Evolutionary conservation across 2,329 filamentous ascomycete genomes (phyloP), one percentile per base, ranked within the genome.

Genomic region (Diplodia intermedia): DNA sequence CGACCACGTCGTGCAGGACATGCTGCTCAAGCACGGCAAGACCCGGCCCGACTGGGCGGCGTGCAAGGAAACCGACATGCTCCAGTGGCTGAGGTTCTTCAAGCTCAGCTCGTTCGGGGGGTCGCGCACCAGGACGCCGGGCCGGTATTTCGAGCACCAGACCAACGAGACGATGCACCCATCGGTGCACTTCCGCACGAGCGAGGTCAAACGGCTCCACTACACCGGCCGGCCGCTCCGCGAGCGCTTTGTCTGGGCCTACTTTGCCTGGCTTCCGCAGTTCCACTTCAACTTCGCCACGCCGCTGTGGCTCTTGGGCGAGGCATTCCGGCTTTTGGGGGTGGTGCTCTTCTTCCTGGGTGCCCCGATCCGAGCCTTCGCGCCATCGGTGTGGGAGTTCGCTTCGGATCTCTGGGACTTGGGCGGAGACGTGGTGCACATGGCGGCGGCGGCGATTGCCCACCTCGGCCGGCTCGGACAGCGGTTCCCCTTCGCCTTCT

Each of bases 81-180:
- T 6, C 12, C 1, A 20, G 5, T 12, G 20, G 4, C 11, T 57
- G 18, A 8, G 9, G n/a, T 15, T 60, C 36, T 60, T 60, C 55
- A 6, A 11, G 4, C 11, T 29, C 20, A 43, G 11, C 12, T 4
- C 31, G 2, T 14, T 29, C 4, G 55, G 55, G 3, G 23, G 38
- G 0, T 20, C 15, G 2, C 55, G 6, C 12, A 23, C 31, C 2
- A 38, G 55, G 36, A 60, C 14, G 1, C 62, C 62, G 0, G 62
- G 50, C 23, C 62, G 18, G 14, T 65, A 65, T 6, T 23, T 36
- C 31, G 12, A 36, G 11, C 6, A 55, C 4, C 62, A 49, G 23
- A 65, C 62, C 23, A 65, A 65, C 36, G 62, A 65, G 15, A 55
- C 62, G 5, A 65, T 65, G 40, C 62, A 65, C 8, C 62, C 62